These are phyloP conservation scores for Sporothrix dimorphospora DNA, from an alignment of 2,329 filamentous ascomycete genomes.

Conservation along the genomic window DNA sequence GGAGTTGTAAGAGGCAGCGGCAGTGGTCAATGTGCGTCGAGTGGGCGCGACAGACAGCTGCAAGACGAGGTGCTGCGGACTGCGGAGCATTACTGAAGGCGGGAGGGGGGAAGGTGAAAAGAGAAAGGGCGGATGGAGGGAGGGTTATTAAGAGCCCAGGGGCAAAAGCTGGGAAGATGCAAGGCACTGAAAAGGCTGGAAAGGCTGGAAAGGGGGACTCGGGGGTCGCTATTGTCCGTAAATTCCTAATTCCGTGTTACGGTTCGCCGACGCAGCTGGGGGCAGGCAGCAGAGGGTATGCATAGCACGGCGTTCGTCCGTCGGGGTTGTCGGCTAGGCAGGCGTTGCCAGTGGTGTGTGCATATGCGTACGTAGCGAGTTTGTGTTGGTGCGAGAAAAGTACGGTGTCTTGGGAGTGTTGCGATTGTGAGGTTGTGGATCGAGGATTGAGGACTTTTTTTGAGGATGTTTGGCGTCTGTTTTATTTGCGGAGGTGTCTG, in stretches of 20 bases:
- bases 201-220: neutral
- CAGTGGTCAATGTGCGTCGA: conserved; percentile 33
- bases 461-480: neutral
- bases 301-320: conserved; percentile 28
- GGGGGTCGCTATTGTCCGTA: conserved; percentile 16
- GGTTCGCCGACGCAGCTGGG: conserved; percentile 27
- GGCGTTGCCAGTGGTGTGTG: conserved; percentile 26
- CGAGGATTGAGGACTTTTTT: neutral
- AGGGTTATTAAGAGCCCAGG: conserved; percentile 16
- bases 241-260: conserved; percentile 30
- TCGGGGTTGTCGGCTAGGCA: conserved; percentile 26
- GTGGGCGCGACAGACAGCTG: conserved; percentile 36
- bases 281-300: conserved; percentile 27
- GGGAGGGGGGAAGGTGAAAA: neutral
- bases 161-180: neutral
- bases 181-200: too few relatives aligned
- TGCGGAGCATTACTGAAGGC: conserved; percentile 33
- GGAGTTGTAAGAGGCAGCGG: conserved; percentile 30
- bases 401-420: neutral
- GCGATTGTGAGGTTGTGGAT: neutral
- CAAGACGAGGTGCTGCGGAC: conserved; percentile 32
- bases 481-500: neutral
- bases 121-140: neutral
- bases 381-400: neutral
- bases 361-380: neutral